phyloP scores from a whole-genome alignment of 1,284 basidiomycete species.

The Fomitiporia mediterranea region DNA sequence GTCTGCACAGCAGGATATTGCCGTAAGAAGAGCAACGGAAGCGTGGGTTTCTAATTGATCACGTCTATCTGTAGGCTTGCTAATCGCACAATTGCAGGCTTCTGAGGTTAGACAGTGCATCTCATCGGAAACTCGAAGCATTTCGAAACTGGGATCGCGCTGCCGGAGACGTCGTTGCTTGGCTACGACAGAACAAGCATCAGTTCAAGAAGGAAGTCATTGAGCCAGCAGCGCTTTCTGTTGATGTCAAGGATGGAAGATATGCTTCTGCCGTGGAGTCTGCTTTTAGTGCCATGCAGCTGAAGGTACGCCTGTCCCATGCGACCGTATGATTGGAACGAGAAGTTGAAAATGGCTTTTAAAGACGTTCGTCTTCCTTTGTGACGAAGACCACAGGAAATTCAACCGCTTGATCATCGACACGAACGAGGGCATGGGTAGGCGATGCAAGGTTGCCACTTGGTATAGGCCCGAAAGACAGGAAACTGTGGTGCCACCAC shows the following conservation, averaged over 20 bases:
- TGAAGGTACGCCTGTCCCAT: conserved; percentile 48
- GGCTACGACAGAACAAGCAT: conserved; percentile 68
- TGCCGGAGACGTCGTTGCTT: conserved; percentile 64
- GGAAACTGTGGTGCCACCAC: conserved; percentile 38
- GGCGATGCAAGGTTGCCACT: conserved; percentile 51
- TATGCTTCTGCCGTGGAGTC: conserved; percentile 75
- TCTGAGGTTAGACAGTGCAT: conserved; percentile 52
- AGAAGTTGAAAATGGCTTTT: conserved; percentile 13
- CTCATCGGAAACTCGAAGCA: conserved; percentile 51
- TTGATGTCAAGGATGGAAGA: conserved; percentile 62
- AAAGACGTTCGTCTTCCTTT: conserved; percentile 90
- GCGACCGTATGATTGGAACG: conserved; percentile 6
- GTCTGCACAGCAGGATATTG: conserved; percentile 32
- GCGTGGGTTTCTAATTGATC: conserved; percentile 22
- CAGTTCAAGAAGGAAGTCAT: conserved; percentile 79
- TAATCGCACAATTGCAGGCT: conserved; percentile 40
- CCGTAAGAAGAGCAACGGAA: conserved; percentile 30
- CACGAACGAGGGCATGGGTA: conserved; percentile 46
- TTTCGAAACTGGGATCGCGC: conserved; percentile 52
- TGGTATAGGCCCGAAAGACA: conserved; percentile 53
- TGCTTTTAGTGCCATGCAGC: conserved; percentile 53
- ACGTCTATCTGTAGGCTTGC: neutral
- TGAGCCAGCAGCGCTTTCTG: conserved; percentile 75
- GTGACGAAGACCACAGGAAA: conserved; percentile 75
- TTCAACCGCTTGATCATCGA: conserved; percentile 69